These are phyloP conservation scores for Lipomyces spencermartinsiae DNA, from an alignment of 805 yeast genomes.

Conservation along the genomic window DNA sequence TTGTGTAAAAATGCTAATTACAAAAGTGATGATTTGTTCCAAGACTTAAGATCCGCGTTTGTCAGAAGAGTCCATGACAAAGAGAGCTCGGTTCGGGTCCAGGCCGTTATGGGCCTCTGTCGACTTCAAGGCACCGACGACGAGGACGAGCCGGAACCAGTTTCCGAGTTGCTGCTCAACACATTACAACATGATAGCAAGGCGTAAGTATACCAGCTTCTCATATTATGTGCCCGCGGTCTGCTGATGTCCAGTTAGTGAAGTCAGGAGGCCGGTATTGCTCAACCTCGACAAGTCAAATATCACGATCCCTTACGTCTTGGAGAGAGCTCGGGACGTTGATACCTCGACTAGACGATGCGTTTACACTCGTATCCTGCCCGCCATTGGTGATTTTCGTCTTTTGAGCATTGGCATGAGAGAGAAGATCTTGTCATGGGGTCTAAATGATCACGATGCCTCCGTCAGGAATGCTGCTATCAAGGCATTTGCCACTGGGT, in stretches of 20 bases:
- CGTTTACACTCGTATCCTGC: constrained; percentile 70
- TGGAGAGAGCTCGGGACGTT: constrained; percentile 84
- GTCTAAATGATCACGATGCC: constrained; percentile 84
- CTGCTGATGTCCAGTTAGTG: constrained; percentile 50
- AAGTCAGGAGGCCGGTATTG: constrained; percentile 85
- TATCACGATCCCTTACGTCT: constrained; percentile 60
- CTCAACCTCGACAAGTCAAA: constrained; percentile 66
- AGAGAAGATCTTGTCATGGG: constrained; percentile 78
- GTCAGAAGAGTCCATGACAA: constrained; percentile 65
- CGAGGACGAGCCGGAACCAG: constrained; percentile 47
- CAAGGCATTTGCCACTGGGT: constrained; percentile 68
- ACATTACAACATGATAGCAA: constrained; percentile 77
- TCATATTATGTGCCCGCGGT: neutral
- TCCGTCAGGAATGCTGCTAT: constrained; percentile 73
- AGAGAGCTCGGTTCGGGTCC: constrained; percentile 80
- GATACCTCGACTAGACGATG: constrained; percentile 74
- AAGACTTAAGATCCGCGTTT: constrained; percentile 64
- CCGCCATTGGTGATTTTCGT: constrained; percentile 69
- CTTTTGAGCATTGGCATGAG: constrained; percentile 61
- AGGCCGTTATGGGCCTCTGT: constrained; percentile 80
- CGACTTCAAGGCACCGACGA: constrained; percentile 71
- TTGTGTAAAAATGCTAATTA: neutral
- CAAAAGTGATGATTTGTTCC: constrained; percentile 61
- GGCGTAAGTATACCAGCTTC: constrained; percentile 41
- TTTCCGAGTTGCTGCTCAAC: constrained; percentile 55